Conservation (phyloP, 768 basidiomycete species). For the Tylopilus subfusipes region DNA sequence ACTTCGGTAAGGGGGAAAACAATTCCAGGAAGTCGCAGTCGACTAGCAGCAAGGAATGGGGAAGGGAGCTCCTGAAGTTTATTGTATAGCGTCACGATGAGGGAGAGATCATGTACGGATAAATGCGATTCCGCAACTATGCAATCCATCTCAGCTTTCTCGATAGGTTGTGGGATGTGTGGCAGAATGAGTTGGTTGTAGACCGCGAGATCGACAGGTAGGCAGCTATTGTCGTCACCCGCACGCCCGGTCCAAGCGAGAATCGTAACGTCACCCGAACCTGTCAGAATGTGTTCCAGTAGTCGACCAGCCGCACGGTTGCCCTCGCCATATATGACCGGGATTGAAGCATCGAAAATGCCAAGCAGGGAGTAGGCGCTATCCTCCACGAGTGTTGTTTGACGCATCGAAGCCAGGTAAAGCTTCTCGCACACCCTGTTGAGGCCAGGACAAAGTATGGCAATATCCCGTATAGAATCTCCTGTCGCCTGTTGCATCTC, state of each 20-base stretch:
- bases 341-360: neutral
- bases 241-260: slow-evolving; percentile 2
- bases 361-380: neutral
- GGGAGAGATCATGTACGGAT: neutral
- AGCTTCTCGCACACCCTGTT: neutral
- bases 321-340: neutral
- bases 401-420: neutral
- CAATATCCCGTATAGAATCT: neutral
- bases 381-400: slow-evolving; percentile 1
- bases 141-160: neutral
- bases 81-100: neutral
- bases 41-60: neutral
- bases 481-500: slow-evolving; percentile 1
- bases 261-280: neutral
- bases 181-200: neutral
- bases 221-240: slow-evolving; percentile 1
- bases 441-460: neutral
- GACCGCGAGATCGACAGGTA: slow-evolving; percentile 1
- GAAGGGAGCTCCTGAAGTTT: neutral
- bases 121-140: neutral
- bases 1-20: neutral
- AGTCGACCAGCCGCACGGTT: neutral
- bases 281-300: neutral
- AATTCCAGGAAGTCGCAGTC: slow-evolving; percentile 4
- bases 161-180: neutral